Evolutionary conservation across 2,329 filamentous ascomycete species (phyloP).

Genomic region (Teratosphaeria epicoccoides): DNA sequence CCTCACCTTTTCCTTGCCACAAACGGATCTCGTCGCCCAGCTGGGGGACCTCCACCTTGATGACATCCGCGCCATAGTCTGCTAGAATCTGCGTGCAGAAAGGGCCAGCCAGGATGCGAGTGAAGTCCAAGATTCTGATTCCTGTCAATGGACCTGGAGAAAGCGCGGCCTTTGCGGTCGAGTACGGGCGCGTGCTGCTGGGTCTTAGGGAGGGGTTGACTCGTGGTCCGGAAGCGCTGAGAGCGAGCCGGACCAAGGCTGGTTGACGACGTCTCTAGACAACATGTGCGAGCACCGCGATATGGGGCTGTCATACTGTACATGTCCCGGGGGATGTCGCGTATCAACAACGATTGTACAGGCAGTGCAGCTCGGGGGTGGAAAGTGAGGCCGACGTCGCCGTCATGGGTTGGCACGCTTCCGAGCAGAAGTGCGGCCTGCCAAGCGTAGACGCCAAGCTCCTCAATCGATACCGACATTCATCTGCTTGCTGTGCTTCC

Average conservation of each 20-base stretch:
- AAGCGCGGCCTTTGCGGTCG: background rate
- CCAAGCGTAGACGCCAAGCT: too few relatives aligned
- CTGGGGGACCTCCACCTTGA: conserved; percentile 21
- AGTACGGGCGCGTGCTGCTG: background rate
- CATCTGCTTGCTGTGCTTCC: too few relatives aligned
- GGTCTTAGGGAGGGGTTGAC: background rate
- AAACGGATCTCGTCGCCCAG: conserved; percentile 20
- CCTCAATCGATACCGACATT: too few relatives aligned
- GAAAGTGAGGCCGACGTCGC: background rate
- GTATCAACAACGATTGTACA: background rate
- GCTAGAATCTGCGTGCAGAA: conserved; percentile 22
- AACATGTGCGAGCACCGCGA: too few relatives aligned
- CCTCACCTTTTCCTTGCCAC: conserved; percentile 17
- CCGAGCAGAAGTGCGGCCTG: too few relatives aligned
- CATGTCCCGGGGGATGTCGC: too few relatives aligned
- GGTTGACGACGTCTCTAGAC: background rate
- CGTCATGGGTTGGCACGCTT: too few relatives aligned
- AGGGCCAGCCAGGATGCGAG: conserved; percentile 19
- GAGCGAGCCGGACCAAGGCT: background rate
- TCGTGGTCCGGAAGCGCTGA: background rate
- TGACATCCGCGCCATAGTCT: conserved; percentile 24
- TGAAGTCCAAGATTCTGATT: conserved; percentile 17
- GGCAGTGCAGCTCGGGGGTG: too few relatives aligned
- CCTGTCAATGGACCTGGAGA: conserved; percentile 11
- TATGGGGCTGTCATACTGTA: too few relatives aligned